Base-by-base conservation (phyloP, 306 rosid genomes). In the Oemleria cerasiformis region DNA sequence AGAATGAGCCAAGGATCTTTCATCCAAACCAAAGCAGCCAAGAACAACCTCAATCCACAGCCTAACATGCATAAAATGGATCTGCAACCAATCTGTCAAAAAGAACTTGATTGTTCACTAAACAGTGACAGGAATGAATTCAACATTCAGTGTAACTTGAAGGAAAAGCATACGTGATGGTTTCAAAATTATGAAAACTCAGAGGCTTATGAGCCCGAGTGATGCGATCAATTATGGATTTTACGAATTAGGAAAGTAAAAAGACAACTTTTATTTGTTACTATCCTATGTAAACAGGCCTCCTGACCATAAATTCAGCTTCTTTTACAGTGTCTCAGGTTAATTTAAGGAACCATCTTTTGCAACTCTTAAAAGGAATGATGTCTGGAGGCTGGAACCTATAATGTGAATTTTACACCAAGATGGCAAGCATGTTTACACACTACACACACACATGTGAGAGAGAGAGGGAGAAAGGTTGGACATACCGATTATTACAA, bases 401-500 rank as follows among this genome's bases (percentile, higher is more conserved):
- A 50, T 34, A 50, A n/a, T 39, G 6, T n/a, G 9, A 17, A 51
- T 19, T 49, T 36, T 36, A 44, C 25, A 21, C 23, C 38, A 17
- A 54, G 17, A 20, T 44, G 54, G 34, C 63, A 36, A 7, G 21
- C 44, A 40, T 41, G 4, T 14, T 4, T 40, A 50, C 41, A 59
- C 42, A 15, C 21, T 15, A 51, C 21, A 39, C 62, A 49, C 47
- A 67, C 17, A 14, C 5, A 36, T 68, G 5, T 11, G 51, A 20
- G 19, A 38, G 45, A 49, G 48, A 72, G 71, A 81, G 47, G 65
- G 48, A 72, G 17, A 50, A 68, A 54, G 66, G 60, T 68, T 65
- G 16, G 57, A 77, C 76, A 43, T 85, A 88, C 88, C 83, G 56
- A 72, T 77, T 74, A 77, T 44, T 73, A 39, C 25, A 50, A 66